phyloP scores from a whole-genome alignment of 495 filamentous ascomycete species.

The Staphylotrichum longicolle region DNA sequence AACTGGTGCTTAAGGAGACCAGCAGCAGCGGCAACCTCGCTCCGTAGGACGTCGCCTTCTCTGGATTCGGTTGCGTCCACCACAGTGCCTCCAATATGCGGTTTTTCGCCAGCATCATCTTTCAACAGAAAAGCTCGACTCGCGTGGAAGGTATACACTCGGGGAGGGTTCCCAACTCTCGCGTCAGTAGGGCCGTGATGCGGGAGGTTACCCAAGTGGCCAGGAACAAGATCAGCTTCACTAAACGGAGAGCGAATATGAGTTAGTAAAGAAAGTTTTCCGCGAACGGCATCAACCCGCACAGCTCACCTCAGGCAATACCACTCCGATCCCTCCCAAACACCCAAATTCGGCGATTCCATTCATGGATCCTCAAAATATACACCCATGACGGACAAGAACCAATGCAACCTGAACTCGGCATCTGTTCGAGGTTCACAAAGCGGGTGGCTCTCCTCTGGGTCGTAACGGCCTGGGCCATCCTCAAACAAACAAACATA shows the following conservation, averaged over 20 bases:
- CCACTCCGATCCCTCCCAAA: conserved; percentile 2
- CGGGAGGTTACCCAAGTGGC: neutral
- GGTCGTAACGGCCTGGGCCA: neutral
- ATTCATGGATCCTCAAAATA: neutral
- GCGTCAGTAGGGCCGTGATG: neutral
- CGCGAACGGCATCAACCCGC: too few species aligned
- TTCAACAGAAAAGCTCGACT: neutral
- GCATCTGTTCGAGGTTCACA: neutral
- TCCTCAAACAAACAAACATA: neutral
- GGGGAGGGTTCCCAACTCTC: neutral
- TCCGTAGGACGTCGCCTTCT: neutral
- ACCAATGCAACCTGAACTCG: neutral
- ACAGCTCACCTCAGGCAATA: neutral
- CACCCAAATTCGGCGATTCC: neutral
- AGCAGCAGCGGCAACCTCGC: conserved; percentile 6
- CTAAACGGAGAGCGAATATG: neutral
- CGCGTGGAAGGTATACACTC: neutral
- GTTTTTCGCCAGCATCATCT: neutral
- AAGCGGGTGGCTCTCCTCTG: conserved; percentile 1
- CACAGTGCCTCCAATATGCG: conserved; percentile 1
- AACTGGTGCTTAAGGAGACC: conserved; percentile 1
- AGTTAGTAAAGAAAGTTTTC: neutral
- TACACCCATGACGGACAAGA: neutral
- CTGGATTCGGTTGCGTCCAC: neutral
- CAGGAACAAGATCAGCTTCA: neutral